Percentiles rank a stretch among this genome's conserved stretches.
Conservation (phyloP, 371 early-diverging fungal species). For the Actinomortierella wolfii region DNA sequence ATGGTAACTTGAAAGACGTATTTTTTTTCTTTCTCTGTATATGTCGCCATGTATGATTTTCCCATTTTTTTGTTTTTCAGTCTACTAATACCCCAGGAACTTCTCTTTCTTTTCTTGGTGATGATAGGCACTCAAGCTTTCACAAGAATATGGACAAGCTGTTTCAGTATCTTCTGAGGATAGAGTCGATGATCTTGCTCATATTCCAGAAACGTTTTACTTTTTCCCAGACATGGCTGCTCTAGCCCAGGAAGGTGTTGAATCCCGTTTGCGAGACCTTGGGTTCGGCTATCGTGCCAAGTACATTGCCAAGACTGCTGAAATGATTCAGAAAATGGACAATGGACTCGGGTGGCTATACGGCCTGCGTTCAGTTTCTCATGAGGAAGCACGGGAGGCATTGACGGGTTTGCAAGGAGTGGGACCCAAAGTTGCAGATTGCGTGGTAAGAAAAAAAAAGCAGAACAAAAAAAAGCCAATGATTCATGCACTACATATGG, state of each 20-base stretch:
- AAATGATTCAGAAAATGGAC: conserved; percentile 52
- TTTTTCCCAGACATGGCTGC: conserved; percentile 71
- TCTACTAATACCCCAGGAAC: neutral
- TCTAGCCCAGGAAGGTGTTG: conserved; percentile 62
- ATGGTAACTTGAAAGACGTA: conserved; percentile 67
- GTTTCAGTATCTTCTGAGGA: conserved; percentile 51
- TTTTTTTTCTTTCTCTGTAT: conserved; percentile 8
- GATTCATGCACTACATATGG: conserved; percentile 1
- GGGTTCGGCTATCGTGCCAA: conserved; percentile 97
- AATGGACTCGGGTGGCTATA: conserved; percentile 65
- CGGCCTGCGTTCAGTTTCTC: conserved; percentile 55
- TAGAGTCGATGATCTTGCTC: conserved; percentile 2
- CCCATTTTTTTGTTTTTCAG: neutral
- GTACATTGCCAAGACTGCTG: conserved; percentile 78
- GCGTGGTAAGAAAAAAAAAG: conserved; percentile 67
- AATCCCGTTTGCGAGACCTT: conserved; percentile 67
- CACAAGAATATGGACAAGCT: conserved; percentile 64
- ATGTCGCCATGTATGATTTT: neutral
- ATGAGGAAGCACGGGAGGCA: conserved; percentile 64
- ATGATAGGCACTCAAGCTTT: conserved; percentile 68
- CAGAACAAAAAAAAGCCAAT: too few species aligned
- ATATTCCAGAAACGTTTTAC: conserved; percentile 53
- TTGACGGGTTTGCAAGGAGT: conserved; percentile 77
- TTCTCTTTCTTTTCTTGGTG: neutral
- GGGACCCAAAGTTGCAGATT: conserved; percentile 98